These are phyloP conservation scores for Xylogone sp. DNA, from an alignment of 2,329 filamentous ascomycete genomes.

Conservation along the genomic window DNA sequence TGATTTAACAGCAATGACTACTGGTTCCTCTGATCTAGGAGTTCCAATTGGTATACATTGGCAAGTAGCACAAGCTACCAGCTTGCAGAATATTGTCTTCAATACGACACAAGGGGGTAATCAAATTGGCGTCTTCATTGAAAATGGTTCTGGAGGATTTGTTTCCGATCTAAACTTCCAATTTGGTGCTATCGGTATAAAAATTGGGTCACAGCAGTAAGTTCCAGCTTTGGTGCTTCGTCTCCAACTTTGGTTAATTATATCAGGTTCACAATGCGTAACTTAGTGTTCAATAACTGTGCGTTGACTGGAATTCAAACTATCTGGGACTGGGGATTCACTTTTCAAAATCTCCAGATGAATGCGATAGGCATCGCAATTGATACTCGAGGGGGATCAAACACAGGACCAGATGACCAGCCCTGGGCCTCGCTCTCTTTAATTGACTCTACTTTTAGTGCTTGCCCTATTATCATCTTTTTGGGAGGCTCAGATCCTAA, in stretches of 20 bases:
- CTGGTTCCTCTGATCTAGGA: conserved; percentile 10
- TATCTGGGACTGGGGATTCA: conserved; percentile 52
- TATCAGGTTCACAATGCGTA: conserved; percentile 57
- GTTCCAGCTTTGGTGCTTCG: too few relatives aligned
- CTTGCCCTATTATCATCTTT: too few relatives aligned
- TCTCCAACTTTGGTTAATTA: too few relatives aligned
- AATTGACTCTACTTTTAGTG: too few relatives aligned
- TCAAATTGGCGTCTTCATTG: conserved; percentile 56
- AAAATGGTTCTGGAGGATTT: conserved; percentile 50
- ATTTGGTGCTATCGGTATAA: conserved; percentile 56
- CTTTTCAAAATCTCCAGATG: conserved; percentile 1
- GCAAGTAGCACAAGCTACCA: conserved; percentile 49
- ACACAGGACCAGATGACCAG: too few relatives aligned
- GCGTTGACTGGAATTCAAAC: conserved; percentile 47
- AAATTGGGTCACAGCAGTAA: conserved; percentile 63
- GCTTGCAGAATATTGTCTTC: conserved; percentile 51
- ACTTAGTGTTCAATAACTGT: conserved; percentile 42
- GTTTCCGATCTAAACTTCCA: conserved; percentile 55
- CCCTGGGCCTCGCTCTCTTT: too few relatives aligned
- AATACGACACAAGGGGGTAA: conserved; percentile 30
- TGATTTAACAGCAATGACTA: conserved; percentile 37
- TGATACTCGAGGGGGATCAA: too few relatives aligned
- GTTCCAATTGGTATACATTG: conserved; percentile 52
- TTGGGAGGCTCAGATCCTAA: too few relatives aligned
- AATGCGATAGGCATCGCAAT: too few relatives aligned